phyloP scores from a whole-genome alignment of 2,329 filamentous ascomycete species.

The Pseudogymnoascus sp. region DNA sequence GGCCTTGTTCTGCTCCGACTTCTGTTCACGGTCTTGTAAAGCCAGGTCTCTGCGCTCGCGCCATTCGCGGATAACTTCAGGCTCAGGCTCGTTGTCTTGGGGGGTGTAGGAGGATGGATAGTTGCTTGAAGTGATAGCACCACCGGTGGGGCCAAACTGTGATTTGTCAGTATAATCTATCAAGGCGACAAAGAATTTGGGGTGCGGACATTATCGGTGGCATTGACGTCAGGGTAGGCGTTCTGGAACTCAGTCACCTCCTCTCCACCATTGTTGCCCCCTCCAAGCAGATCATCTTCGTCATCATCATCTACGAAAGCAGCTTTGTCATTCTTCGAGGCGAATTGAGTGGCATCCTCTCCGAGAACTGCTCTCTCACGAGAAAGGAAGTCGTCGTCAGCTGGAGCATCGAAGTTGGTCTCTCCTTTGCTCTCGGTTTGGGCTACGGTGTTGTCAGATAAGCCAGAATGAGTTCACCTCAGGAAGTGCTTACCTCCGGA shows the following conservation, averaged over 20 bases:
- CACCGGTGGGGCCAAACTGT: constrained; percentile 39
- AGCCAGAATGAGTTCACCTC: background rate
- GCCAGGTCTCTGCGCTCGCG: constrained; percentile 78
- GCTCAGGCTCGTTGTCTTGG: constrained; percentile 65
- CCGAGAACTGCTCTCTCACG: constrained; percentile 86
- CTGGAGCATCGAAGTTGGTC: constrained; percentile 43
- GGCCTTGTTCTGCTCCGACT: constrained; percentile 72
- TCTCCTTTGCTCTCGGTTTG: constrained; percentile 56
- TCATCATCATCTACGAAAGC: constrained; percentile 56
- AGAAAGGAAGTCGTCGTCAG: constrained; percentile 76
- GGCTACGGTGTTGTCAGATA: constrained; percentile 39
- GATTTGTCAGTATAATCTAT: constrained; percentile 5
- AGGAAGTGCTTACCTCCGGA: constrained; percentile 35
- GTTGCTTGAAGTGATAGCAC: constrained; percentile 65
- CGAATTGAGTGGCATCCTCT: constrained; percentile 88
- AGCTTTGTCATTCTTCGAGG: constrained; percentile 62
- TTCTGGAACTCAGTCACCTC: constrained; percentile 60
- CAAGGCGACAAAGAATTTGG: background rate
- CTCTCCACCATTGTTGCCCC: constrained; percentile 39
- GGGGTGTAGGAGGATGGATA: constrained; percentile 22
- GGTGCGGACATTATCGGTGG: constrained; percentile 54
- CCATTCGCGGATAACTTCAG: constrained; percentile 86
- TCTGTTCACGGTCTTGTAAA: constrained; percentile 74
- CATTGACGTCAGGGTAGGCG: constrained; percentile 75
- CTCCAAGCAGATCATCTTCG: constrained; percentile 61